Base-by-base conservation (phyloP, 768 basidiomycete species). In the Russula vinacea region DNA sequence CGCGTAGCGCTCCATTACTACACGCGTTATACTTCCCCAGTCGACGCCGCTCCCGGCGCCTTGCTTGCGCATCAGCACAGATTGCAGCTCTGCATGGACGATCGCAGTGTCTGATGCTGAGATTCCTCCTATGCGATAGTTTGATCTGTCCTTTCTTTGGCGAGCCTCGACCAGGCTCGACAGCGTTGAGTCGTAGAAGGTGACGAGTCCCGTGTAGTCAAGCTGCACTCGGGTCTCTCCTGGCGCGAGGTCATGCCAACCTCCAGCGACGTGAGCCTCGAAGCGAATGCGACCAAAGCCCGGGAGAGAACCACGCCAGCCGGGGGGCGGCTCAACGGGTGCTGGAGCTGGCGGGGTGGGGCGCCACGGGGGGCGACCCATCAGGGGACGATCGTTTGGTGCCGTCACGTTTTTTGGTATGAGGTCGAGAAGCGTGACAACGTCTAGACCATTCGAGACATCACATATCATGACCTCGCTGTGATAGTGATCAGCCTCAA, bases 141-240 rank as follows among this genome's bases (percentile, higher is more conserved):
- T 66, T 68, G 74, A 72, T 11, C 79, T 70, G 26, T 75, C 71
- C 58, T 75, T 68, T 5, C 70, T 73, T 1, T 68, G 56, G 1
- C 80, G 73, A 6, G 67, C 62, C 0, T 50, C 64, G 44, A 77
- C 72, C 13, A 82, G 73, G 57, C 74, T 77, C 1, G 77, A 76
- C 8, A 78, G 70, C 0, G 57, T 58, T 2, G 72, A 72, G 64
- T 83, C 80, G 65, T 80, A 82, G 60, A 82, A 78, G 0, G 80
- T 79, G 19, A 81, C 66, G 16, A 78, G 62, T 16, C 77, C 73
- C 3, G 78, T 68, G 50, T 78, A 74, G 69, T 82, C 80, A 22
- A 80, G 71, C 24, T 73, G 64, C n/a, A 80, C 71, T 33, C 81
- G 80, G 1, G 74, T 73, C 32, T 81, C 80, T 39, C 79, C 80